Conservation (phyloP, 73 alveolate genomes). For the Blepharisma stoltei region DNA sequence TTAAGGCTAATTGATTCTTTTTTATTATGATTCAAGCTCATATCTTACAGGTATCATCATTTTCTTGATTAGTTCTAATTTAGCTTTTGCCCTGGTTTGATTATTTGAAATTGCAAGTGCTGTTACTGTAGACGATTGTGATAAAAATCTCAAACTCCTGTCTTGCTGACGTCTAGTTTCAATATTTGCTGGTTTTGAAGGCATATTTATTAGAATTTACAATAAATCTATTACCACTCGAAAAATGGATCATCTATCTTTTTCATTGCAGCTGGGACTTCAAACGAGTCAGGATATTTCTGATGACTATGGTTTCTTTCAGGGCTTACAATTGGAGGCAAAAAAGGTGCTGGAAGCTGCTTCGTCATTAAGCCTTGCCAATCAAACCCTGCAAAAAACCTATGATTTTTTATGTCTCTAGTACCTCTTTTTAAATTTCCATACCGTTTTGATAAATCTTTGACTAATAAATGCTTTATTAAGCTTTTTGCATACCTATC, state of each 20-base stretch:
- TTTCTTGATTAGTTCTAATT: too few relatives aligned
- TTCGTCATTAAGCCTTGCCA: constrained; percentile 64
- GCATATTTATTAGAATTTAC: neutral
- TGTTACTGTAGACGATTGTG: too few relatives aligned
- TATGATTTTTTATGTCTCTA: constrained; percentile 68
- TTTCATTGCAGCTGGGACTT: constrained; percentile 66
- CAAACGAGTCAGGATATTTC: constrained; percentile 78
- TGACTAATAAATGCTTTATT: constrained; percentile 72
- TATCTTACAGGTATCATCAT: too few relatives aligned
- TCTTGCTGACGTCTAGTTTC: too few relatives aligned
- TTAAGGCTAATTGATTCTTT: too few relatives aligned
- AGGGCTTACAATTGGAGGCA: constrained; percentile 67
- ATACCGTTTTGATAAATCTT: constrained; percentile 70
- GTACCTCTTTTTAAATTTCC: constrained; percentile 76
- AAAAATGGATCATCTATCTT: constrained; percentile 83
- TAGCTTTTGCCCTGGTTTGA: too few relatives aligned
- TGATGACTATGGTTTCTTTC: constrained; percentile 71
- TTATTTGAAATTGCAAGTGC: too few relatives aligned
- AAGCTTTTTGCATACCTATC: constrained; percentile 82
- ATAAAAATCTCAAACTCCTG: too few relatives aligned
- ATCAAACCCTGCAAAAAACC: constrained; percentile 72
- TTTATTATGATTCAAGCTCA: too few relatives aligned
- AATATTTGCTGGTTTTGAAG: too few relatives aligned
- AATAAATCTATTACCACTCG: constrained; percentile 59
- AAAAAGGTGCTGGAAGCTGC: constrained; percentile 69